Conservation (phyloP, 73 alveolate species). For the Paramecium caudatum region DNA sequence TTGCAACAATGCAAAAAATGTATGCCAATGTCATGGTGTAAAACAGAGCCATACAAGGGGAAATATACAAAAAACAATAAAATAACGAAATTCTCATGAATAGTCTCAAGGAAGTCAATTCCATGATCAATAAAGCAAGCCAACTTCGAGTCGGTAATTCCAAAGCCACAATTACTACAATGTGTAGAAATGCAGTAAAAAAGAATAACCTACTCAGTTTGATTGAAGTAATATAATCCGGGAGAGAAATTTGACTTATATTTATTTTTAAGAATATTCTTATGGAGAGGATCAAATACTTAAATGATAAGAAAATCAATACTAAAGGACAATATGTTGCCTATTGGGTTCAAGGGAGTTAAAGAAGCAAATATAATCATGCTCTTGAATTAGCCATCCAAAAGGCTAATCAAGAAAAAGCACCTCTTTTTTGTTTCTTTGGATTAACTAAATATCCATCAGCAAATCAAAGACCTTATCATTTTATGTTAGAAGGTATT, state of each 20-base stretch:
- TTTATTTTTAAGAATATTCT: conserved; percentile 5
- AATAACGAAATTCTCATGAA: conserved; percentile 69
- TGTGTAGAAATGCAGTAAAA: conserved; percentile 75
- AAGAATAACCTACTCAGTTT: conserved; percentile 58
- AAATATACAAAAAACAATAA: conserved; percentile 46
- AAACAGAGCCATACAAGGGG: conserved; percentile 55
- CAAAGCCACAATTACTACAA: conserved; percentile 22
- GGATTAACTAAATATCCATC: conserved; percentile 48
- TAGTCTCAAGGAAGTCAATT: conserved; percentile 63
- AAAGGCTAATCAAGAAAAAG: conserved; percentile 7
- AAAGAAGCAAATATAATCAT: conserved; percentile 52
- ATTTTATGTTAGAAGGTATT: conserved; percentile 62
- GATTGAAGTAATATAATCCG: conserved; percentile 62
- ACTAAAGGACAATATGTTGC: conserved; percentile 29
- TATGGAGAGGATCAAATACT: not conserved
- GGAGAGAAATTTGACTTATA: conserved; percentile 68
- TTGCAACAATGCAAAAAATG: conserved; percentile 65
- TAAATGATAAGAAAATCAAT: not conserved
- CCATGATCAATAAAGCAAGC: conserved; percentile 72
- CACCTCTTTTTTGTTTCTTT: conserved; percentile 48
- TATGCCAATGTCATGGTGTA: conserved; percentile 74
- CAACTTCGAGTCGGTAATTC: conserved; percentile 70
- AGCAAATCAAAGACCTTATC: conserved; percentile 59
- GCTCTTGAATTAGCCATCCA: conserved; percentile 54
- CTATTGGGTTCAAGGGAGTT: conserved; percentile 35